These are phyloP conservation scores for Sporormia fimetaria DNA, from an alignment of 495 filamentous ascomycete species.

Conservation along the genomic window DNA sequence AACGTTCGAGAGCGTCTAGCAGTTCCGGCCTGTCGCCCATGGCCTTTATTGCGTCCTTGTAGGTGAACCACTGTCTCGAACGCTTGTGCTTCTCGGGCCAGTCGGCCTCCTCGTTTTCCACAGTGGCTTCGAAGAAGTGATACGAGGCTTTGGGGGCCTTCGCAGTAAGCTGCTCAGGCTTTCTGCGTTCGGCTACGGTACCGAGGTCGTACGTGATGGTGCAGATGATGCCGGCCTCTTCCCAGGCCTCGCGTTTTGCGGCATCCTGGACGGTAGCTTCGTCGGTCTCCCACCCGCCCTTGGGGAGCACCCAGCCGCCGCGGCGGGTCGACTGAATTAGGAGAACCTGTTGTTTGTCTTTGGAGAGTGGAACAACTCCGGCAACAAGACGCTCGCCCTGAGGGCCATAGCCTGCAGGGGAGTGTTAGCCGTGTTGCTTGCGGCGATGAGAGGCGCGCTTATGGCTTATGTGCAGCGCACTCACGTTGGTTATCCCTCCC, in stretches of 20 bases:
- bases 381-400: constrained; percentile 92
- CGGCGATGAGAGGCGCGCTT: too few relatives aligned
- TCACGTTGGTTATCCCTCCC: constrained; percentile 43
- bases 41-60: constrained; percentile 62
- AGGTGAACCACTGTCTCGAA: constrained; percentile 78
- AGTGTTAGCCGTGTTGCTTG: constrained; percentile 3
- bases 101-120: constrained; percentile 65
- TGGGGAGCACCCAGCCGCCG: constrained; percentile 88
- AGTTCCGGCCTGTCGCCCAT: constrained; percentile 76
- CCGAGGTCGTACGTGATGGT: constrained; percentile 74
- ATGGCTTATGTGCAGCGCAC: too few relatives aligned
- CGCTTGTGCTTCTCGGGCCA: constrained; percentile 96
- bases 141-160: constrained; percentile 67
- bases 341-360: constrained; percentile 68
- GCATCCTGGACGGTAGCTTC: constrained; percentile 60
- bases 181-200: constrained; percentile 65
- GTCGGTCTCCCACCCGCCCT: constrained; percentile 95
- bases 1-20: constrained; percentile 70
- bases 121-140: constrained; percentile 78
- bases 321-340: constrained; percentile 86
- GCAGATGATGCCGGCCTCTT: constrained; percentile 87
- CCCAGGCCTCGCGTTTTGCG: constrained; percentile 83
- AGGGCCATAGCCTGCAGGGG: constrained; percentile 65
- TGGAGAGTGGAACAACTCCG: constrained; percentile 75
- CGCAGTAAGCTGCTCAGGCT: constrained; percentile 46